Evolutionary conservation across 2,329 filamentous ascomycete species (phyloP).

Genomic region (Calcarisporium arbuscula): DNA sequence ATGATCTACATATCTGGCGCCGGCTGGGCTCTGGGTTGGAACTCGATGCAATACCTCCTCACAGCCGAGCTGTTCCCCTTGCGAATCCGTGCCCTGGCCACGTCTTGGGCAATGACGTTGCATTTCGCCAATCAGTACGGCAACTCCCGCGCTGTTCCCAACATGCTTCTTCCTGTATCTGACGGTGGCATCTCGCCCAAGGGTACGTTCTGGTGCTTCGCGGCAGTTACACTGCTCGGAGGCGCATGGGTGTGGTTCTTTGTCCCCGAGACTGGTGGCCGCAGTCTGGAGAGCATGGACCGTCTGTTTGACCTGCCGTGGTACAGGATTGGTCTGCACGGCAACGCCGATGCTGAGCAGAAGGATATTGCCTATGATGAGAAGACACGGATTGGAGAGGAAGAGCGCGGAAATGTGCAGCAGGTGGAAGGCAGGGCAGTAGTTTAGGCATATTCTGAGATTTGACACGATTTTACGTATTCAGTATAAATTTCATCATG

Average conservation of each 20-base stretch:
- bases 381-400: slow-evolving; percentile 34
- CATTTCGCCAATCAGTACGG: slow-evolving; percentile 78
- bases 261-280: slow-evolving; percentile 65
- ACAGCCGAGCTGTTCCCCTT: slow-evolving; percentile 74
- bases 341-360: slow-evolving; percentile 44
- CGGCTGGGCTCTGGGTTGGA: slow-evolving; percentile 68
- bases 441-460: no score
- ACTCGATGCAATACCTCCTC: slow-evolving; percentile 71
- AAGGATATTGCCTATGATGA: slow-evolving; percentile 37
- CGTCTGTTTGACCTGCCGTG: slow-evolving; percentile 65
- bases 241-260: slow-evolving; percentile 66
- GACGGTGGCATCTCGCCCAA: slow-evolving; percentile 46
- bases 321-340: slow-evolving; percentile 62
- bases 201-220: slow-evolving; percentile 75
- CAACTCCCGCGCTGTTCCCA: slow-evolving; percentile 66
- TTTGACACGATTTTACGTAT: no score
- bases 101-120: slow-evolving; percentile 68
- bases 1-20: slow-evolving; percentile 67
- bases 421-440: slow-evolving; percentile 27
- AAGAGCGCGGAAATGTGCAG: slow-evolving; percentile 20
- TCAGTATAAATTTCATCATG: no score
- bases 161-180: slow-evolving; percentile 55
- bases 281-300: slow-evolving; percentile 64
- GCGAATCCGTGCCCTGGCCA: slow-evolving; percentile 63
- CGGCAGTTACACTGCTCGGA: slow-evolving; percentile 60